Base-by-base conservation (phyloP, 2,329 filamentous ascomycete species). In the Pseudocercospora ulei region DNA sequence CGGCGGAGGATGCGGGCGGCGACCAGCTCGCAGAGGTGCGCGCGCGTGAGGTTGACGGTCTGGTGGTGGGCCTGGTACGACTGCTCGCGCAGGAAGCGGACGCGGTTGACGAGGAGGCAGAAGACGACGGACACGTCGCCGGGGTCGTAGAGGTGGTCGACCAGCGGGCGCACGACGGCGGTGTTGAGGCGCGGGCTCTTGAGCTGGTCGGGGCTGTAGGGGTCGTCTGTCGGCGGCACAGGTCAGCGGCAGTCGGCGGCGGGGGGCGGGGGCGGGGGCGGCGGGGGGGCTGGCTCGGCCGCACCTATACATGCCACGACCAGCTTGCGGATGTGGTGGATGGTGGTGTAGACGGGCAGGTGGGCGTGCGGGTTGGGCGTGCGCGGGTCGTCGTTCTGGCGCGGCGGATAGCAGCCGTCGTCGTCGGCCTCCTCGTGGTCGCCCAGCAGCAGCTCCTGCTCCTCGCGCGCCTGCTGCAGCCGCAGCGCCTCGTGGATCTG, bases 71-170 rank as follows among this genome's bases (percentile, higher is more conserved):
- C 74, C 53, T 82, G 72, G 53, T 80, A 78, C 7, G 76, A 70
- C 58, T 90, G 82, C 58, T 90, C 82, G 39, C 80, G 72, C 14
- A 87, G 67, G 53, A 90, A 90, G 55, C 86, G 80, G 20, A 77
- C 75, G 8, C 82, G 73, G 54, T 92, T 90, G 49, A 90, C 82
- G 13, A 92, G 71, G 44, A 92, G 65, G 57, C 82, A 88, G 59
- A 88, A 90, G 7, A 90, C 81, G 39, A 87, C 77, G 1, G 82
- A 88, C 24, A 87, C 78, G 64, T 90, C 84, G 43, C 83, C 72
- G 42, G 78, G 70, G 52, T 82, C 77, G 57, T 85, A 90, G 5
- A 88, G 71, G 57, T 83, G 80, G 57, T 90, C 82, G n/a, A 90
- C 82, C 16, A 90, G 64, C 1, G 84, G 84, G 41, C 84, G 74